Evolutionary conservation across 208 protist genomes (phyloP).

Genomic region (Trypanosoma avium): DNA sequence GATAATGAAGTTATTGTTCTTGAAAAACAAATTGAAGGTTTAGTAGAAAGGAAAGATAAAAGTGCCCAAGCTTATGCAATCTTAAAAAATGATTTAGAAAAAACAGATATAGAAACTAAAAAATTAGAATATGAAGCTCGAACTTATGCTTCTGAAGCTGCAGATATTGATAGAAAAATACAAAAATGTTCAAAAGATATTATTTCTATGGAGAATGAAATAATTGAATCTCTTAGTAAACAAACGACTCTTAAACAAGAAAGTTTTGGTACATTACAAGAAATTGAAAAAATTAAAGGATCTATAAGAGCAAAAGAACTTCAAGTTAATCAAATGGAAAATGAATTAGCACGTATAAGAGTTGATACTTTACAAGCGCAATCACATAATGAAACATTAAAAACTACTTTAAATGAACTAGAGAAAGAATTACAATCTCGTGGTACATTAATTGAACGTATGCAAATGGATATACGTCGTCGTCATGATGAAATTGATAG

Average conservation of each 20-base stretch:
- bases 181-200: conserved; percentile 82
- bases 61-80: conserved; percentile 71
- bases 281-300: conserved; percentile 91
- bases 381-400: conserved; percentile 91
- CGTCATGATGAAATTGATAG: conserved; percentile 95
- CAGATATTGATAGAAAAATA: conserved; percentile 80
- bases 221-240: conserved; percentile 86
- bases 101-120: conserved; percentile 77
- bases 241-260: conserved; percentile 94
- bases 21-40: conserved; percentile 87
- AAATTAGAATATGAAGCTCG: conserved; percentile 84
- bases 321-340: conserved; percentile 93
- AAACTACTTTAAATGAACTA: conserved; percentile 80
- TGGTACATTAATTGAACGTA: conserved; percentile 90
- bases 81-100: conserved; percentile 80
- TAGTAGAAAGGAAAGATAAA: conserved; percentile 74
- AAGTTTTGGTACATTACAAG: conserved; percentile 80
- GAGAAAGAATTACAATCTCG: conserved; percentile 92
- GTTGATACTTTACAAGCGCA: conserved; percentile 94
- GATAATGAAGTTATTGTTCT: conserved; percentile 90
- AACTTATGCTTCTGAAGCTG: conserved; percentile 58
- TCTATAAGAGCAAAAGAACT: conserved; percentile 93
- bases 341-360: conserved; percentile 94
- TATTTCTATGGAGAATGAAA: conserved; percentile 85
- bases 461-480: conserved; percentile 95